phyloP scores from a whole-genome alignment of 495 filamentous ascomycete species.

The Corynascus novoguineensis region DNA sequence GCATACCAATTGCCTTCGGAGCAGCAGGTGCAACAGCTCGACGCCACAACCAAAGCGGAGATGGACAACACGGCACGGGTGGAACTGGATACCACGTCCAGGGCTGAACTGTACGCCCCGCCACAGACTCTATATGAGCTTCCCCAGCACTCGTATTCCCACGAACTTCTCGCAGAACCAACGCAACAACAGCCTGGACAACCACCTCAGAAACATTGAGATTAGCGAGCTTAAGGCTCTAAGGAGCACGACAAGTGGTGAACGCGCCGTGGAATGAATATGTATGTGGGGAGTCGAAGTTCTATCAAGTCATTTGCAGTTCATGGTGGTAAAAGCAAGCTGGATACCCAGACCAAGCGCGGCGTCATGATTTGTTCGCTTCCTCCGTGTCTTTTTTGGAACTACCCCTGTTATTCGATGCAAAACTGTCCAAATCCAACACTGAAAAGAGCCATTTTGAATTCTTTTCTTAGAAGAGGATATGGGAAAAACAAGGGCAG shows the following conservation, averaged over 20 bases:
- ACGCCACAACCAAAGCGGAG: conserved; percentile 16
- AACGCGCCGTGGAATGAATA: background rate
- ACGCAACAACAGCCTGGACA: background rate
- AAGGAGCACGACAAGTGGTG: too few species aligned
- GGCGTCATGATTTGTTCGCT: background rate
- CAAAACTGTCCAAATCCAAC: background rate
- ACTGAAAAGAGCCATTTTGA: too few species aligned
- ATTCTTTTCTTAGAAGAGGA: too few species aligned
- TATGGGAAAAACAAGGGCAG: too few species aligned
- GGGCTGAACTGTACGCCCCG: conserved; percentile 23
- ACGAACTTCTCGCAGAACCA: conserved; percentile 28
- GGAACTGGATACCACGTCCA: conserved; percentile 17
- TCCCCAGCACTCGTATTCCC: conserved; percentile 23
- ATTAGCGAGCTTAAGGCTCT: background rate
- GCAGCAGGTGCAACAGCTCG: conserved; percentile 22
- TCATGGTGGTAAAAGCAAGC: background rate
- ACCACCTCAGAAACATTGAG: background rate
- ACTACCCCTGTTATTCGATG: background rate
- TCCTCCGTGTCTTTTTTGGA: background rate
- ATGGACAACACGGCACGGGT: background rate
- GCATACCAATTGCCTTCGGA: background rate
- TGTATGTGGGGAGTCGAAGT: background rate
- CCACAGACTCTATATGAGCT: conserved; percentile 31
- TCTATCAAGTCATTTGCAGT: background rate
- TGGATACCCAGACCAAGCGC: background rate